Conservation (phyloP, 495 filamentous ascomycete genomes). For the Penicillium lagena region DNA sequence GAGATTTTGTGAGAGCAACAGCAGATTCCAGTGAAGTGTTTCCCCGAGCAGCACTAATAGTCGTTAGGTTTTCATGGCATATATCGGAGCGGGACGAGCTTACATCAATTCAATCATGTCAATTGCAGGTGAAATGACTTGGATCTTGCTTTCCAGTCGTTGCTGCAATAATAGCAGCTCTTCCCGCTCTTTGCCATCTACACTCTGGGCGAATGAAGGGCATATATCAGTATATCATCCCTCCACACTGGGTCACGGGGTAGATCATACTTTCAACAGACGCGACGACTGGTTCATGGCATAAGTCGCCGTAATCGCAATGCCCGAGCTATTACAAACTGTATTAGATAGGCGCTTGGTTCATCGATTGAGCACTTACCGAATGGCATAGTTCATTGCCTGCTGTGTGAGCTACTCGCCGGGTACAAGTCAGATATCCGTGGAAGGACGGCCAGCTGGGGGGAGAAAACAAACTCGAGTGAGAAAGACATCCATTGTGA, state of each 20-base stretch:
- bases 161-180: constrained; percentile 69
- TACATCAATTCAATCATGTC: constrained; percentile 92
- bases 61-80: background rate
- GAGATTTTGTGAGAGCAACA: constrained; percentile 72
- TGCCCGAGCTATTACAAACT: constrained; percentile 57
- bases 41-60: constrained; percentile 75
- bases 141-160: constrained; percentile 75
- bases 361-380: constrained; percentile 24
- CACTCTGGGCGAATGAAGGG: constrained; percentile 39
- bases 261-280: constrained; percentile 60
- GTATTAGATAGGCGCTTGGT: background rate
- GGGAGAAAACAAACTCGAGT: constrained; percentile 44
- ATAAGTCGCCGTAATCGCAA: constrained; percentile 80
- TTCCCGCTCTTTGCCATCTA: constrained; percentile 61
- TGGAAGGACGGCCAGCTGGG: background rate
- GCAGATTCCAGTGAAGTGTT: constrained; percentile 92
- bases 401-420: constrained; percentile 60
- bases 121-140: constrained; percentile 85
- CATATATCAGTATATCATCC: constrained; percentile 9
- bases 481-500: constrained; percentile 74
- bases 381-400: constrained; percentile 86
- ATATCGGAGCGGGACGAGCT: constrained; percentile 11
- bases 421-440: constrained; percentile 1
- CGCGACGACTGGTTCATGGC: constrained; percentile 76
- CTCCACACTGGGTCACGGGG: background rate